Conservation (phyloP, 2,329 filamentous ascomycete genomes). For the Cercospora sp. region DNA sequence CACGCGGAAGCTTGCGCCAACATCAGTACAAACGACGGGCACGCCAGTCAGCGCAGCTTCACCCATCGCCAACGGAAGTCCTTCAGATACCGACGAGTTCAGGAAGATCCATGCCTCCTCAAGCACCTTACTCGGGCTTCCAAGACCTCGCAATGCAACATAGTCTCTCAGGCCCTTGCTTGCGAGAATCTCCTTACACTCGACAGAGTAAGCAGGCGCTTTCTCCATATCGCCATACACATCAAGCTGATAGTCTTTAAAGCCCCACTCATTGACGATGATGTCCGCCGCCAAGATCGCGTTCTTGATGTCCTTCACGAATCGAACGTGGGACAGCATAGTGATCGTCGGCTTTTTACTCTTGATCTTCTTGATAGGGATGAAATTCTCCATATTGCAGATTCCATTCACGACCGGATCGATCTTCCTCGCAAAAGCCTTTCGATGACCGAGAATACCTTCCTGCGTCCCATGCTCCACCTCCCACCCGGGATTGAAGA, state of each 20-base stretch:
- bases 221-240: slow-evolving; percentile 62
- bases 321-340: slow-evolving; percentile 59
- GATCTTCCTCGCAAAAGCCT: slow-evolving; percentile 55
- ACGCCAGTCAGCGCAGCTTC: slow-evolving; percentile 50
- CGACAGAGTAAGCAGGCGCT: slow-evolving; percentile 56
- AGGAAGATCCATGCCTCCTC: slow-evolving; percentile 58
- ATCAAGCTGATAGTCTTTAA: slow-evolving; percentile 58
- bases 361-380: slow-evolving; percentile 55
- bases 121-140: slow-evolving; percentile 55
- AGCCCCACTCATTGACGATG: slow-evolving; percentile 61
- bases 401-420: slow-evolving; percentile 63
- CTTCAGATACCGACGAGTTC: slow-evolving; percentile 44
- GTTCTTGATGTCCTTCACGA: slow-evolving; percentile 60
- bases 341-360: slow-evolving; percentile 56
- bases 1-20: slow-evolving; percentile 57
- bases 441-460: slow-evolving; percentile 53
- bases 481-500: slow-evolving; percentile 61
- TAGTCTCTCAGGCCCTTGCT: slow-evolving; percentile 48
- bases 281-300: slow-evolving; percentile 60
- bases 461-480: slow-evolving; percentile 58
- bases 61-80: slow-evolving; percentile 48
- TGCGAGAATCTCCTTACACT: slow-evolving; percentile 54
- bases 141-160: slow-evolving; percentile 53
- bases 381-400: slow-evolving; percentile 59
- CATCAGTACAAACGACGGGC: slow-evolving; percentile 50